Evolutionary conservation across 2,329 filamentous ascomycete genomes (phyloP).

Genomic region (Talaromyces marneffei): DNA sequence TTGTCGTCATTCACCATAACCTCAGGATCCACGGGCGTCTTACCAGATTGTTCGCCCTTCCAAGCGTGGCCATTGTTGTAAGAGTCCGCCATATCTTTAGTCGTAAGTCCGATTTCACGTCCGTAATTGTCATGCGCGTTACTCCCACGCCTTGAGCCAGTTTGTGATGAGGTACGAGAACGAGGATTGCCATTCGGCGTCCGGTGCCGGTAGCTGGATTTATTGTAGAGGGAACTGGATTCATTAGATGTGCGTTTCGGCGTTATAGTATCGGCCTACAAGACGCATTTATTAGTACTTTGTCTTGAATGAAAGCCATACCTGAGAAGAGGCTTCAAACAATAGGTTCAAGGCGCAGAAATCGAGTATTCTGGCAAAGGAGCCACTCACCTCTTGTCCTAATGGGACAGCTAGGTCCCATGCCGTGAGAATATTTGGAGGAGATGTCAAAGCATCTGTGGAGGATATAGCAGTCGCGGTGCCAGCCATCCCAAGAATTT

Average conservation of each 20-base stretch:
- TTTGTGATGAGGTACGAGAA: conserved; percentile 32
- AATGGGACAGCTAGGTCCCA: conserved; percentile 38
- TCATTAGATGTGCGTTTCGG: conserved; percentile 32
- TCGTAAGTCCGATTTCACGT: conserved; percentile 24
- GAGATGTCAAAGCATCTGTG: conserved; percentile 35
- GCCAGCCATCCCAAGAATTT: conserved; percentile 32
- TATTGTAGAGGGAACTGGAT: conserved; percentile 25
- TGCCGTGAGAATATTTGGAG: conserved; percentile 29
- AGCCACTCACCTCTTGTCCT: conserved; percentile 30
- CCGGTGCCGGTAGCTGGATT: conserved; percentile 25
- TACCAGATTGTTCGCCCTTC: conserved; percentile 19
- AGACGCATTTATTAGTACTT: neutral
- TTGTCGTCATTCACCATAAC: conserved; percentile 29
- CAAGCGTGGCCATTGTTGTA: conserved; percentile 17
- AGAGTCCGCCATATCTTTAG: conserved; percentile 22
- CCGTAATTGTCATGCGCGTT: conserved; percentile 23
- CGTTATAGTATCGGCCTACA: conserved; percentile 5
- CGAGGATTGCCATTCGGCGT: conserved; percentile 26
- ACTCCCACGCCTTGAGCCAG: conserved; percentile 13
- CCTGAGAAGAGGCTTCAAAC: neutral
- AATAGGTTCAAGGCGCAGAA: neutral
- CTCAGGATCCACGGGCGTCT: conserved; percentile 22
- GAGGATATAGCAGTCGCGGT: conserved; percentile 35
- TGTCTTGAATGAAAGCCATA: neutral
- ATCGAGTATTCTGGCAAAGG: neutral